phyloP scores from a whole-genome alignment of 768 basidiomycete species.

The Phaeotremella fagi region DNA sequence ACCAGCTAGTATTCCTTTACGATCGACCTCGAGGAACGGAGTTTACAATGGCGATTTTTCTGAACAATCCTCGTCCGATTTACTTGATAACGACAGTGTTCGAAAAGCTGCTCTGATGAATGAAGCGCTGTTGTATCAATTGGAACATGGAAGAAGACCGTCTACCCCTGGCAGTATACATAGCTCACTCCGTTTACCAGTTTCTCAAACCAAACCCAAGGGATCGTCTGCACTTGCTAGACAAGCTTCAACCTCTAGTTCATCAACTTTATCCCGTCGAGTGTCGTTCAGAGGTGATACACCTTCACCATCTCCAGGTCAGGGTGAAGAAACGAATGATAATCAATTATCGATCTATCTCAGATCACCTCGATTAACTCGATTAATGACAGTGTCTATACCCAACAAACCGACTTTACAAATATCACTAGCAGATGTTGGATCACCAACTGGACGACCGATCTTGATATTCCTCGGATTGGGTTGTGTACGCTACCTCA shows the following conservation, averaged over 20 bases:
- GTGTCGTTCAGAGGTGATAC: too few relatives aligned
- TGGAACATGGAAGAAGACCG: constrained; percentile 2
- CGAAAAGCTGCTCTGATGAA: constrained; percentile 4
- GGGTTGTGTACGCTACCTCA: constrained; percentile 88
- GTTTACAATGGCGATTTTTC: not conserved
- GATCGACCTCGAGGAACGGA: not conserved
- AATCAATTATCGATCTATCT: constrained; percentile 76
- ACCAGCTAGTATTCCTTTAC: not conserved
- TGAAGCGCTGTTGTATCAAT: constrained; percentile 16
- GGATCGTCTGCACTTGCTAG: not conserved
- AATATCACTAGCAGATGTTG: constrained; percentile 91
- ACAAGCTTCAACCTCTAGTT: constrained; percentile 5
- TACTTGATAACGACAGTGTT: not conserved
- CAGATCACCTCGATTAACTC: constrained; percentile 79
- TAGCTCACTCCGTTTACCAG: not conserved
- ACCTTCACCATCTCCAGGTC: too few relatives aligned
- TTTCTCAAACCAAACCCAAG: not conserved
- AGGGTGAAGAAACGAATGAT: too few relatives aligned
- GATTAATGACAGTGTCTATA: constrained; percentile 69
- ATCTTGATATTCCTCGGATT: constrained; percentile 88
- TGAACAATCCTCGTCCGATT: not conserved
- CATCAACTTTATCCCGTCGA: constrained; percentile 32
- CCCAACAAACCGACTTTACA: constrained; percentile 71
- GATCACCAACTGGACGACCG: constrained; percentile 75
- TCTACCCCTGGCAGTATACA: constrained; percentile 4